phyloP scores from a whole-genome alignment of 73 alveolate species.

The Paramecium primaurelia region DNA sequence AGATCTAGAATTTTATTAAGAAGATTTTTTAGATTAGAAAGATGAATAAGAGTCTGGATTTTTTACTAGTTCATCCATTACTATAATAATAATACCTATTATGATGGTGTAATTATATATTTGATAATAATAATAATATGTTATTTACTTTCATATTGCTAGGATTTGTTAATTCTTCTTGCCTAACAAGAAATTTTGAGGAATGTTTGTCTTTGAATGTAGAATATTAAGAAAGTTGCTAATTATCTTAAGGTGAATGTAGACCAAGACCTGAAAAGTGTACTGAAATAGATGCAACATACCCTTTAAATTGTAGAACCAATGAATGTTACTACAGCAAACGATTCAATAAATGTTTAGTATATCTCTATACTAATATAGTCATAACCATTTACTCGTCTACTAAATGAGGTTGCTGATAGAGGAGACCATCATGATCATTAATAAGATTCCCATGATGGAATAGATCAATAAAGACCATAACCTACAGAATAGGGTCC shows the following conservation, averaged over 20 bases:
- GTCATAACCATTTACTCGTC: background rate
- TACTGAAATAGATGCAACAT: background rate
- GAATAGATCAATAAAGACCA: background rate
- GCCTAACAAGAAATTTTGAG: background rate
- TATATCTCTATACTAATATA: background rate
- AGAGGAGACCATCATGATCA: background rate
- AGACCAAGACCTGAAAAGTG: background rate
- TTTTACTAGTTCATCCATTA: background rate
- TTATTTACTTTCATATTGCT: background rate
- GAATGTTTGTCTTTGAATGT: background rate
- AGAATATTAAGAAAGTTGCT: background rate
- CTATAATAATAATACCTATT: background rate
- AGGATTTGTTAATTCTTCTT: background rate
- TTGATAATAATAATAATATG: background rate
- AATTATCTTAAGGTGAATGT: background rate
- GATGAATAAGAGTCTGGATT: background rate
- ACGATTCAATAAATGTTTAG: background rate
- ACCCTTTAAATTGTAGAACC: background rate
- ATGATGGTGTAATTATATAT: background rate
- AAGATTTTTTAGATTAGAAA: background rate
- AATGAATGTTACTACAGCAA: background rate
- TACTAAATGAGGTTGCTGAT: background rate
- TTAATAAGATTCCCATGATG: background rate
- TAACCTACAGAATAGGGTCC: background rate
- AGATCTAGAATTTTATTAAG: background rate